These are phyloP conservation scores for Isatis lusitanica DNA, from an alignment of 441 rosid genomes.

Conservation along the genomic window DNA sequence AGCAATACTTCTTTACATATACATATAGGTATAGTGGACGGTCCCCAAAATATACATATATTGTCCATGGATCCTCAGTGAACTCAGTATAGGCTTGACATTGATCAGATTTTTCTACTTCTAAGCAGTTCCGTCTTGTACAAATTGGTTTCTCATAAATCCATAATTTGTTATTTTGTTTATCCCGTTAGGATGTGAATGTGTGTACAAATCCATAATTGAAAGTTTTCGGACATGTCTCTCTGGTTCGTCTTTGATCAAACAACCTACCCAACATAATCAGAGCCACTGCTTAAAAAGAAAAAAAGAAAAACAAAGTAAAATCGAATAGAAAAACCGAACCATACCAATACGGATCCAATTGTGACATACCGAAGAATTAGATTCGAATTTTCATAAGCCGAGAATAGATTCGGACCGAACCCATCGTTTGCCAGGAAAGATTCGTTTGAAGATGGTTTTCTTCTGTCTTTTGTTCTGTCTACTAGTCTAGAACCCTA, in stretches of 20 bases:
- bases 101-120: background rate
- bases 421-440: background rate
- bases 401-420: conserved; percentile 20
- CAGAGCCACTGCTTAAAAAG: background rate
- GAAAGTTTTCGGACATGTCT: background rate
- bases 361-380: background rate
- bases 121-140: conserved; percentile 16
- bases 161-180: background rate
- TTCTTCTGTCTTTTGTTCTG: background rate
- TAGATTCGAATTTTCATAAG: background rate
- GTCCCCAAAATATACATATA: background rate
- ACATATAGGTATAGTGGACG: background rate
- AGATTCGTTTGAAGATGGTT: conserved; percentile 10
- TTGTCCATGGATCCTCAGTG: conserved; percentile 18
- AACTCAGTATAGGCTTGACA: conserved; percentile 16
- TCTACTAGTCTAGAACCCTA: conserved; percentile 26
- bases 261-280: background rate
- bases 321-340: background rate
- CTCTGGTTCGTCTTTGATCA: too few species aligned
- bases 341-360: background rate
- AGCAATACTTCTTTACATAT: conserved; percentile 1
- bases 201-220: background rate
- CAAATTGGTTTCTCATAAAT: background rate
- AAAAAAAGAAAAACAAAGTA: background rate
- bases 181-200: background rate